These are phyloP conservation scores for Aspergillus heteromorphus DNA, from an alignment of 495 filamentous ascomycete genomes.

Conservation along the genomic window DNA sequence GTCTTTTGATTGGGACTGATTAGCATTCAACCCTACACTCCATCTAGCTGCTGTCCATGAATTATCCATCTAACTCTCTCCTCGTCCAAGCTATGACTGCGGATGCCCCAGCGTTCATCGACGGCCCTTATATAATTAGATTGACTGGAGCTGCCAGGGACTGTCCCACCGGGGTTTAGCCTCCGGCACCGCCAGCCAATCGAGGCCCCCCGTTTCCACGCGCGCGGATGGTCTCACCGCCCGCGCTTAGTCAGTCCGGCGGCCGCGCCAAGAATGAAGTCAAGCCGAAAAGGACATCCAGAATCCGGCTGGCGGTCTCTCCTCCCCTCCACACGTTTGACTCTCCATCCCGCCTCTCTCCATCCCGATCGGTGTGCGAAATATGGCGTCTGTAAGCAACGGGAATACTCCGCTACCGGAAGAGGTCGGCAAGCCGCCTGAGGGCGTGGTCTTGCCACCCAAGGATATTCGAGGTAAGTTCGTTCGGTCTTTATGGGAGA, in stretches of 20 bases:
- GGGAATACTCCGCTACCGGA: constrained; percentile 48
- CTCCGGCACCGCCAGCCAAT: not conserved
- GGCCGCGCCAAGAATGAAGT: constrained; percentile 4
- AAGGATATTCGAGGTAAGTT: constrained; percentile 66
- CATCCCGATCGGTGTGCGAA: constrained; percentile 21
- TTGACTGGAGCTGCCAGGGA: not conserved
- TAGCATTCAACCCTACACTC: too few relatives aligned
- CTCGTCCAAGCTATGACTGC: not conserved
- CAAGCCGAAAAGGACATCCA: not conserved
- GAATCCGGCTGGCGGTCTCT: not conserved
- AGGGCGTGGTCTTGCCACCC: constrained; percentile 79
- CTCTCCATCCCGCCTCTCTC: not conserved
- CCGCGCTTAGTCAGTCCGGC: constrained; percentile 1
- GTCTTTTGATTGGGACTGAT: not conserved
- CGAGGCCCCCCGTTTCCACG: not conserved
- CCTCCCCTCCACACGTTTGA: not conserved
- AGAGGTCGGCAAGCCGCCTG: constrained; percentile 66
- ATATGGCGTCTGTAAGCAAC: constrained; percentile 55
- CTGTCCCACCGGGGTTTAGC: not conserved
- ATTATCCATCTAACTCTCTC: too few relatives aligned
- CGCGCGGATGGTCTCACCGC: not conserved
- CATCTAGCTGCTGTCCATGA: too few relatives aligned
- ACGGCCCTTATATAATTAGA: not conserved
- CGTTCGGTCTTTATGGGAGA: not conserved
- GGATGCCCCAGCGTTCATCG: not conserved